phyloP scores from a whole-genome alignment of 208 protist genomes.

The Naegleria gruberi region DNA sequence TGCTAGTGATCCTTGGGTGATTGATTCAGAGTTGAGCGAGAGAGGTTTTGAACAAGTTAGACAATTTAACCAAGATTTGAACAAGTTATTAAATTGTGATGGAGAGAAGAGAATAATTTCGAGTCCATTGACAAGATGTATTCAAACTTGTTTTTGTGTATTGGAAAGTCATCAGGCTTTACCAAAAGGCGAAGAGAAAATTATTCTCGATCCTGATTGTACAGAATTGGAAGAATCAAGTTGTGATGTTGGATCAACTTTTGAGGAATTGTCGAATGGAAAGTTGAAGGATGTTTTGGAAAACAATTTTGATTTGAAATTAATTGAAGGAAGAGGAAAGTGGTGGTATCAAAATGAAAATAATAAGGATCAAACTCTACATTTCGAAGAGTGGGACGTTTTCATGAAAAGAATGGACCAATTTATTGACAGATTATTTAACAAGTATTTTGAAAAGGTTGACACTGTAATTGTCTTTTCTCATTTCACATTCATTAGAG shows the following conservation, averaged over 20 bases:
- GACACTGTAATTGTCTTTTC: background rate
- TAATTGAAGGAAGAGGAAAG: background rate
- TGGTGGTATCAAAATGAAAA: background rate
- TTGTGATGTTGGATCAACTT: background rate
- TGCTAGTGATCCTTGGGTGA: background rate
- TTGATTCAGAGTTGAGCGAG: background rate
- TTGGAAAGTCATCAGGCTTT: background rate
- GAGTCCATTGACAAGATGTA: background rate
- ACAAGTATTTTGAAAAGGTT: background rate
- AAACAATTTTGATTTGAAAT: background rate
- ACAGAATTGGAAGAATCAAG: background rate
- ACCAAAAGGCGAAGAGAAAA: background rate
- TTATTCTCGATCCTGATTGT: background rate
- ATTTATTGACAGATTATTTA: background rate
- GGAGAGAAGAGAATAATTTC: background rate
- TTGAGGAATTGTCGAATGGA: background rate
- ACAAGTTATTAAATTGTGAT: background rate
- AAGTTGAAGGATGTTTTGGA: background rate
- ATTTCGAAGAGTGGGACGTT: background rate
- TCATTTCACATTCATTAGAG: background rate
- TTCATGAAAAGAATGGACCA: background rate
- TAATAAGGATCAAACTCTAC: background rate
- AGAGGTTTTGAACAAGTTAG: background rate
- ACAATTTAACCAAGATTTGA: background rate
- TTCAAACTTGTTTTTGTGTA: background rate